Percentiles rank a stretch among this genome's conserved stretches.
These are phyloP conservation scores for Mortierella sp. DNA, from an alignment of 371 early-diverging fungal species.

Conservation along the genomic window DNA sequence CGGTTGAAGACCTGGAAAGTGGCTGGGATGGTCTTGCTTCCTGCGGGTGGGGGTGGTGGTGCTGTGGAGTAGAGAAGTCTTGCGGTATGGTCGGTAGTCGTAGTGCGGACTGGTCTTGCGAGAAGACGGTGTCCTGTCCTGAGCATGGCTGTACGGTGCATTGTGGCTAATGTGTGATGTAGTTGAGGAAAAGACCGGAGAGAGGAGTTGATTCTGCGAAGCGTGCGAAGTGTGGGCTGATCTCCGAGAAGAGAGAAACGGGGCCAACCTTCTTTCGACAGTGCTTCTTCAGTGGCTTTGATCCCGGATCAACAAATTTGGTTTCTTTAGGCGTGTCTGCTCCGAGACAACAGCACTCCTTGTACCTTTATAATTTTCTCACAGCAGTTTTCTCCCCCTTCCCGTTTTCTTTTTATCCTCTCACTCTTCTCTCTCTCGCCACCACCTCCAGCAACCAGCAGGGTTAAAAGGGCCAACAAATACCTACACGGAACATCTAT, in stretches of 20 bases:
- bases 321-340: neutral
- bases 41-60: slow-evolving; percentile 23
- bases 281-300: slow-evolving; percentile 10
- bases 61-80: slow-evolving; percentile 33
- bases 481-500: neutral
- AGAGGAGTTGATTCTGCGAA: neutral
- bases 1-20: slow-evolving; percentile 85
- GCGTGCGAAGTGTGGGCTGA: neutral
- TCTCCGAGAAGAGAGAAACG: neutral
- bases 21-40: slow-evolving; percentile 45
- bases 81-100: neutral
- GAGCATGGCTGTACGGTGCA: slow-evolving; percentile 5
- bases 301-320: slow-evolving; percentile 4
- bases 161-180: slow-evolving; percentile 5
- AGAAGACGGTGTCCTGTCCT: slow-evolving; percentile 19
- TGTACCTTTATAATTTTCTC: neutral
- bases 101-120: neutral
- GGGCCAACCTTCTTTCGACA: neutral
- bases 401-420: neutral
- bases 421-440: neutral
- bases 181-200: neutral
- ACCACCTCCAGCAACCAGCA: neutral
- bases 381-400: neutral
- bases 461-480: neutral
- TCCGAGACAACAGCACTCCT: neutral